phyloP scores from a whole-genome alignment of 768 basidiomycete species.

The Rhodotorula graminis region DNA sequence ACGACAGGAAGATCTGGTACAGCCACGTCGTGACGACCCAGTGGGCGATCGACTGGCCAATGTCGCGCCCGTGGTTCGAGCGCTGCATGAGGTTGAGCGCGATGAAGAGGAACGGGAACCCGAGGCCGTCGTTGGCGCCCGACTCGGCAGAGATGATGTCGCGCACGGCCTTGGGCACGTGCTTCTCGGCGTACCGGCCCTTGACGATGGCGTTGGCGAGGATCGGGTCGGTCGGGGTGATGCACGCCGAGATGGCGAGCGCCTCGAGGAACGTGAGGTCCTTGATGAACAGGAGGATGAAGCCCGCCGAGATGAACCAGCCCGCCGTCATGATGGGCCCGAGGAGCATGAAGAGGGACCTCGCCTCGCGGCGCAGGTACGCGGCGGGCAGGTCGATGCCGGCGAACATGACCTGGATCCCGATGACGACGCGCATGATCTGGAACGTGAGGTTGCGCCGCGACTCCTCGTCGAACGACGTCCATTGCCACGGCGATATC shows the following conservation, averaged over 20 bases:
- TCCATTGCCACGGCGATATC: conserved; percentile 48
- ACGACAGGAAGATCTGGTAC: conserved; percentile 48
- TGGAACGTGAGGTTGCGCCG: conserved; percentile 39
- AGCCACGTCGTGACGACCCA: conserved; percentile 46
- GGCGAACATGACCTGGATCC: conserved; percentile 46
- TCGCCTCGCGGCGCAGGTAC: conserved; percentile 47
- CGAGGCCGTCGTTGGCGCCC: conserved; percentile 51
- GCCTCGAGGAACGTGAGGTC: conserved; percentile 48
- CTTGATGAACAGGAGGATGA: conserved; percentile 49
- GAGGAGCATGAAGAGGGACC: conserved; percentile 46
- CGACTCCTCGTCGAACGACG: conserved; percentile 28
- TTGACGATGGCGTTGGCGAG: conserved; percentile 47
- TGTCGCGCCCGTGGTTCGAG: conserved; percentile 36
- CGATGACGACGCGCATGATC: conserved; percentile 48
- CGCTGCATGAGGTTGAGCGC: conserved; percentile 47
- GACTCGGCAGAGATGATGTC: conserved; percentile 48
- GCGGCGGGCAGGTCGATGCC: conserved; percentile 47
- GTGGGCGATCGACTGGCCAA: conserved; percentile 46
- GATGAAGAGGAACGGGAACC: conserved; percentile 50
- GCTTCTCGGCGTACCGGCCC: conserved; percentile 50
- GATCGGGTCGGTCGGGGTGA: conserved; percentile 52
- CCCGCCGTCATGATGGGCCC: conserved; percentile 49
- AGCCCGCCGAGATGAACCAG: conserved; percentile 47
- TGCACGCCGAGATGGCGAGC: conserved; percentile 48
- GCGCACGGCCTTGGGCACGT: conserved; percentile 49